Evolutionary conservation across 2,329 filamentous ascomycete species (phyloP).

Genomic region (Fusarium caatingaense): DNA sequence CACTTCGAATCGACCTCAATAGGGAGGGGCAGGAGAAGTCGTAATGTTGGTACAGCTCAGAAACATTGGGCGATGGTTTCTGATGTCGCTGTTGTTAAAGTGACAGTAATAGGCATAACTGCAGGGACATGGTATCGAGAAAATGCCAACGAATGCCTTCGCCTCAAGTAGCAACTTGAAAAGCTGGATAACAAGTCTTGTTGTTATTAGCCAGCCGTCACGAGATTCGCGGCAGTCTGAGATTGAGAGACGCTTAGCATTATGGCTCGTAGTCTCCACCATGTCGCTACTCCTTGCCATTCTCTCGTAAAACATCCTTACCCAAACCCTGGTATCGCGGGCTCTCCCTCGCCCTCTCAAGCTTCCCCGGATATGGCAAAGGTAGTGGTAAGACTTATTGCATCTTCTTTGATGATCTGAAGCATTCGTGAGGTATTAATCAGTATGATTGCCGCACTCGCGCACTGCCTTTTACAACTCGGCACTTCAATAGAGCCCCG

Average conservation of each 20-base stretch:
- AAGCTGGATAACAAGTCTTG: constrained; percentile 4
- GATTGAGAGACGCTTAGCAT: constrained; percentile 31
- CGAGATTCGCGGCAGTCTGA: constrained; percentile 41
- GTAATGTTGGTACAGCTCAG: background rate
- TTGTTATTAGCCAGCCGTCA: constrained; percentile 21
- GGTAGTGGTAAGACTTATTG: constrained; percentile 30
- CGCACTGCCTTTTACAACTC: constrained; percentile 14
- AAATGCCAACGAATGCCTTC: constrained; percentile 16
- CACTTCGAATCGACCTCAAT: background rate
- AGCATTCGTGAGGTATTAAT: background rate
- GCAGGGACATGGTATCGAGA: constrained; percentile 16
- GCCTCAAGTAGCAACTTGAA: constrained; percentile 17
- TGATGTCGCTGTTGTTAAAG: background rate
- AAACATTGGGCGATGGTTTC: background rate
- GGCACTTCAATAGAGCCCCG: background rate
- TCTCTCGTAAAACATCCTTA: constrained; percentile 36
- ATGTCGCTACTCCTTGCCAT: constrained; percentile 27
- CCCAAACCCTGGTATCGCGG: constrained; percentile 19
- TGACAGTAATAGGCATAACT: background rate
- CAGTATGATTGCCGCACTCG: background rate
- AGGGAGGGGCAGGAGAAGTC: background rate
- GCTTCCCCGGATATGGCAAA: constrained; percentile 40
- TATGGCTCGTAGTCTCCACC: constrained; percentile 20
- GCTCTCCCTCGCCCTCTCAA: constrained; percentile 28
- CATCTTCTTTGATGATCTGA: constrained; percentile 12